Evolutionary conservation across 108 stramenopile genomes (phyloP).

Genomic region (Cyclotella kingstonii): DNA sequence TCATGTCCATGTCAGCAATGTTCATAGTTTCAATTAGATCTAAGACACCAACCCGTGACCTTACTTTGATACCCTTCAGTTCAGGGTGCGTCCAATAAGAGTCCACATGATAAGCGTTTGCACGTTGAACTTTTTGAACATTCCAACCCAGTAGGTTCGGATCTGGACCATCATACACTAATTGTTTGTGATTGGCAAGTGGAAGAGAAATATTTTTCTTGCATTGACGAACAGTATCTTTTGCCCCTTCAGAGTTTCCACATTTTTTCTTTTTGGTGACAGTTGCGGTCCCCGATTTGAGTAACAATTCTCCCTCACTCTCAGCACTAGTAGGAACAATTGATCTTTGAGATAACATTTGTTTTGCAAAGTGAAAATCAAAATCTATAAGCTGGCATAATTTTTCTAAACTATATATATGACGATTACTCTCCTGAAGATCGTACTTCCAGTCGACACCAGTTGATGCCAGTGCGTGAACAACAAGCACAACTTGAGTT

Average conservation of each 20-base stretch:
- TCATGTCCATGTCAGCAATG: background rate
- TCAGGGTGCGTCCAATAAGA: conserved; percentile 16
- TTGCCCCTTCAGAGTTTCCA: background rate
- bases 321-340: background rate
- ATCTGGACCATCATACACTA: conserved; percentile 8
- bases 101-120: conserved; percentile 3
- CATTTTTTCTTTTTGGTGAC: background rate
- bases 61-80: conserved; percentile 5
- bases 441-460: conserved; percentile 13
- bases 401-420: conserved; percentile 16
- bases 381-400: conserved; percentile 8
- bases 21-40: conserved; percentile 4
- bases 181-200: background rate
- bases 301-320: background rate
- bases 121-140: conserved; percentile 7
- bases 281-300: background rate
- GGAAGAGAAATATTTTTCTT: background rate
- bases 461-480: conserved; percentile 10
- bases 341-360: background rate
- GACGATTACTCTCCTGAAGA: background rate
- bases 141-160: conserved; percentile 24
- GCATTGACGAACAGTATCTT: background rate
- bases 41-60: conserved; percentile 19
- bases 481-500: conserved; percentile 28
- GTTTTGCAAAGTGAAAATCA: conserved; percentile 1